Conservation (phyloP, 108 stramenopile species). For the Ochromonas danica region DNA sequence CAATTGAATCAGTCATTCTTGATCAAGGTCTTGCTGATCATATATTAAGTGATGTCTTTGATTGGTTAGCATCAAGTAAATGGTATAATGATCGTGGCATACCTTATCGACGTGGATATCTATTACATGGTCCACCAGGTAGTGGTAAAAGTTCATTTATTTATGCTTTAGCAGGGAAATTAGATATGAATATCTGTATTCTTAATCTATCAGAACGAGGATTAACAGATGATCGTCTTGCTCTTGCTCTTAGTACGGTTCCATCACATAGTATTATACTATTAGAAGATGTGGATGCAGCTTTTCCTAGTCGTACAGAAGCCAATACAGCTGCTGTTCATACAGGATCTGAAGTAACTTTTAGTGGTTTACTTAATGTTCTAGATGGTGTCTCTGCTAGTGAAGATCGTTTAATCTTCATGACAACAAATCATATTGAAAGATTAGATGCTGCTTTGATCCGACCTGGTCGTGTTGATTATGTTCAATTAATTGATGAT, state of each 20-base stretch:
- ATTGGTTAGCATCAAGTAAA: constrained; percentile 30
- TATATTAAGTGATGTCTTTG: constrained; percentile 11
- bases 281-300: constrained; percentile 11
- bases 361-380: constrained; percentile 40
- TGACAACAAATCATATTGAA: constrained; percentile 32
- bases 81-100: constrained; percentile 40
- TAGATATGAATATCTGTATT: constrained; percentile 41
- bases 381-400: constrained; percentile 42
- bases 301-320: background rate
- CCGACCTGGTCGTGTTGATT: constrained; percentile 33
- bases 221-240: constrained; percentile 41
- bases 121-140: constrained; percentile 42
- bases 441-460: constrained; percentile 29
- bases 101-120: constrained; percentile 40
- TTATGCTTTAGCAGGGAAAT: constrained; percentile 35
- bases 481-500: constrained; percentile 19
- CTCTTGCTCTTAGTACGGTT: constrained; percentile 32
- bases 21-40: constrained; percentile 24
- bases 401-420: constrained; percentile 20
- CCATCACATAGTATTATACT: constrained; percentile 31
- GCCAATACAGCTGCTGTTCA: background rate
- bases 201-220: constrained; percentile 38
- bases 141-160: constrained; percentile 37
- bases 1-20: constrained; percentile 33
- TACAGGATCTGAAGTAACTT: constrained; percentile 29